Conservation (phyloP, 2,329 filamentous ascomycete species). For the Alternaria triticimaculans region DNA sequence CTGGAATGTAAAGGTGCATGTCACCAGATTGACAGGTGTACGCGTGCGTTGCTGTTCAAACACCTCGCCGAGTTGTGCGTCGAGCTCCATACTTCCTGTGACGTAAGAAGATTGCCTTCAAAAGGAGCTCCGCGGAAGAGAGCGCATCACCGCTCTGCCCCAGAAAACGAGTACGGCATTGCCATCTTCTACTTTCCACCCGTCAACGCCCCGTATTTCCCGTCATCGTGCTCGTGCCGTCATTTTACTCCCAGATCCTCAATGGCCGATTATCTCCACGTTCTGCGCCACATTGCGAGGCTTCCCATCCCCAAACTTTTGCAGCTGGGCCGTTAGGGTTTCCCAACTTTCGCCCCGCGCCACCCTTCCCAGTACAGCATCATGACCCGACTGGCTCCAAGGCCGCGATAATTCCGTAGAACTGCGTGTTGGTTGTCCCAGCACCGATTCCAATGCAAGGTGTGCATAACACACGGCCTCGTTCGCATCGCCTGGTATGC, state of each 20-base stretch:
- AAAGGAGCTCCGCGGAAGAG: not conserved
- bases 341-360: slow-evolving; percentile 25
- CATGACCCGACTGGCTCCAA: not conserved
- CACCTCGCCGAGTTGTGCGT: not conserved
- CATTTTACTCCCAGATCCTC: not conserved
- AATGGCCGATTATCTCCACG: slow-evolving; percentile 7
- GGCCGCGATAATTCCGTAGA: not conserved
- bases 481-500: slow-evolving; percentile 64
- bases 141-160: not conserved
- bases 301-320: slow-evolving; percentile 22
- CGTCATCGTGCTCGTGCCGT: not conserved
- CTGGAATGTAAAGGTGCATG: not conserved
- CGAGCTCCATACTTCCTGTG: not conserved
- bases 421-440: slow-evolving; percentile 10
- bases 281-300: slow-evolving; percentile 2
- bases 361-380: slow-evolving; percentile 12
- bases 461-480: slow-evolving; percentile 67
- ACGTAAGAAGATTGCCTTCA: not conserved
- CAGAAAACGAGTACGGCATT: not conserved
- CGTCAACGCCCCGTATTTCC: not conserved
- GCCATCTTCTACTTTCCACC: not conserved
- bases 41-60: not conserved
- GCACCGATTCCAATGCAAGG: slow-evolving; percentile 64
- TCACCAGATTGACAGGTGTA: not conserved
- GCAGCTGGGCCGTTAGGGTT: slow-evolving; percentile 8